These are phyloP conservation scores for Cryphonectria carpinicola DNA, from an alignment of 2,329 filamentous ascomycete genomes.

Conservation along the genomic window DNA sequence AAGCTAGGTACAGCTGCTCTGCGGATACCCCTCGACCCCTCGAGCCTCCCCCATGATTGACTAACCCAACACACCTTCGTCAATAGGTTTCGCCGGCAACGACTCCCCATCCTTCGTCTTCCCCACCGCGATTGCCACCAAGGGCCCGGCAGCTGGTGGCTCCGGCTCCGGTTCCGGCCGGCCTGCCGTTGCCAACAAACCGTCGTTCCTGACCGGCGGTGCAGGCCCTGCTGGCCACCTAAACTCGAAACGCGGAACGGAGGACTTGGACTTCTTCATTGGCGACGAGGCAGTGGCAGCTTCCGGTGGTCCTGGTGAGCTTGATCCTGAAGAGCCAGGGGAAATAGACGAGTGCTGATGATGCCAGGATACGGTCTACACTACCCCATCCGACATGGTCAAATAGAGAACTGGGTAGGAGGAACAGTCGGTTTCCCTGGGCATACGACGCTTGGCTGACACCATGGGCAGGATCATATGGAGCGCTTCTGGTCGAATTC, in stretches of 20 bases:
- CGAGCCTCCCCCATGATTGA: conserved; percentile 21
- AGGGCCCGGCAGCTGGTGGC: conserved; percentile 72
- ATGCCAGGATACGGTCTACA: conserved; percentile 84
- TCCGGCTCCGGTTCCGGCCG: conserved; percentile 83
- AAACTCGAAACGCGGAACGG: conserved; percentile 90
- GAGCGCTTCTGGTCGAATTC: conserved; percentile 99
- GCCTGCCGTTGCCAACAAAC: conserved; percentile 90
- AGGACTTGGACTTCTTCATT: conserved; percentile 98
- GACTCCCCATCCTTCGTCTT: conserved; percentile 99
- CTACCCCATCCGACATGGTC: conserved; percentile 96
- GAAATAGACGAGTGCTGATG: conserved; percentile 27
- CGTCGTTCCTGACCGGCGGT: conserved; percentile 90
- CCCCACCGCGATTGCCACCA: conserved; percentile 96
- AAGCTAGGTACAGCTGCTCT: conserved; percentile 77
- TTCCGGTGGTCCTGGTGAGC: conserved; percentile 75
- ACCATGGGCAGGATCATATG: conserved; percentile 80
- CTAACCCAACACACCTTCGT: conserved; percentile 34
- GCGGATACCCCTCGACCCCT: conserved; percentile 10
- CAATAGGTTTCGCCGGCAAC: conserved; percentile 92
- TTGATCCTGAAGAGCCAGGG: conserved; percentile 13
- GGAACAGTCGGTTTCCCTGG: not conserved
- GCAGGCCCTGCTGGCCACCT: conserved; percentile 82
- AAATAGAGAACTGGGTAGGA: conserved; percentile 97
- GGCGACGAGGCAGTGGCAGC: conserved; percentile 93
- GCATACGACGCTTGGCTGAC: conserved; percentile 35